Percentiles rank a stretch among this genome's conserved stretches.
Conservation (phyloP, 1,284 basidiomycete genomes). For the Boletus austroedulis region DNA sequence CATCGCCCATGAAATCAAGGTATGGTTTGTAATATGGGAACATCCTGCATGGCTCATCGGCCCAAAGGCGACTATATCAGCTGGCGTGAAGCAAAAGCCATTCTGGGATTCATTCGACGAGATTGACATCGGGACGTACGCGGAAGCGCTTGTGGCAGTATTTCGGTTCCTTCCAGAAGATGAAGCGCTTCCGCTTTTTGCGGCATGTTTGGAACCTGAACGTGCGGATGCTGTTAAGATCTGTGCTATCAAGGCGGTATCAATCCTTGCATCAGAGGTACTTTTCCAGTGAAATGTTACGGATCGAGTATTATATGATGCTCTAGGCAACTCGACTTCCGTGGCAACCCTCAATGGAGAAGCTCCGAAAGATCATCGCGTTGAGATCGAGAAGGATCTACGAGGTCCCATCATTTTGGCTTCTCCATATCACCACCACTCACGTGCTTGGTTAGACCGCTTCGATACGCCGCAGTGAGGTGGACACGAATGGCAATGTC, state of each 20-base stretch:
- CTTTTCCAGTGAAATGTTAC: slow-evolving; percentile 11
- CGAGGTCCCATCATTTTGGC: slow-evolving; percentile 41
- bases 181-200: slow-evolving; percentile 59
- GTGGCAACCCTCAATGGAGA: slow-evolving; percentile 54
- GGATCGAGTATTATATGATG: slow-evolving; percentile 5
- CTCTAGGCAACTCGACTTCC: slow-evolving; percentile 51
- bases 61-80: slow-evolving; percentile 46
- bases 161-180: slow-evolving; percentile 67
- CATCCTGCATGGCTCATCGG: slow-evolving; percentile 2
- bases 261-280: slow-evolving; percentile 34
- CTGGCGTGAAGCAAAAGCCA: slow-evolving; percentile 51
- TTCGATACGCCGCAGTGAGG: slow-evolving; percentile 50
- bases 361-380: slow-evolving; percentile 45
- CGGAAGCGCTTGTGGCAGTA: slow-evolving; percentile 69
- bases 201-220: slow-evolving; percentile 67
- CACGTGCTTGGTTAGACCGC: slow-evolving; percentile 39
- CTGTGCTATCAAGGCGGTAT: slow-evolving; percentile 65
- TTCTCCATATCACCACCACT: slow-evolving; percentile 10
- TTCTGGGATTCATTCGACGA: slow-evolving; percentile 72
- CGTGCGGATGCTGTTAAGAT: slow-evolving; percentile 78
- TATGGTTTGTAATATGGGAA: slow-evolving; percentile 27
- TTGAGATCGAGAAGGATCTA: slow-evolving; percentile 55
- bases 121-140: slow-evolving; percentile 76
- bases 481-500: slow-evolving; percentile 53
- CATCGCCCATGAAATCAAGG: slow-evolving; percentile 77